Evolutionary conservation across 2,329 filamentous ascomycete species (phyloP), one percentile per base, ranked within the genome.

Genomic region (Curvularia lunata): DNA sequence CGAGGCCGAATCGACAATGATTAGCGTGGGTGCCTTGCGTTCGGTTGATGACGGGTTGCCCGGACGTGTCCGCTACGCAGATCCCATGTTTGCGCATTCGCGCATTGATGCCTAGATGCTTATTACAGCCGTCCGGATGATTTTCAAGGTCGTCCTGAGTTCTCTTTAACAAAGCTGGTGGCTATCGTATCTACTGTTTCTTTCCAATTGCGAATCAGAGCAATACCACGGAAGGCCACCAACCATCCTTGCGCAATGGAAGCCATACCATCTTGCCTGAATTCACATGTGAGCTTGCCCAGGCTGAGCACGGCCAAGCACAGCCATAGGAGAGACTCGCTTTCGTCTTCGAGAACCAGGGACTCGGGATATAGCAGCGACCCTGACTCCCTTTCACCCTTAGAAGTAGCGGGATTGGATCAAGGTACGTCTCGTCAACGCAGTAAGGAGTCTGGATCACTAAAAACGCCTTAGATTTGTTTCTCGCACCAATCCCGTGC

Each of bases 331-430:
- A 61, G 70, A 51, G 71, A 72, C 48, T 71, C 66, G 32, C 48
- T 72, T 23, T 69, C 64, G 10, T 72, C 69, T 3, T 67, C 65
- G 5, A 65, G 62, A 43, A 72, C 71, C 8, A 56, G 64, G 8
- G 71, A 74, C 48, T 74, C 71, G n/a, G 71, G 71, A 6, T 74
- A 74, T 54, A 70, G 63, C 38, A 72, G 70, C 54, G 68, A 74
- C 28, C 62, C 62, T 7, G 70, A 74, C 27, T 65, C 67, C 41
- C 56, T 69, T 38, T 73, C 69, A 10, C 69, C 69, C 8, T 57
- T 70, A 19, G 69, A 72, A 19, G 57, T 65, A 41, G 45, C 49
- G 13, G 52, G 41, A 19, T 43, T 52, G 10, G 58, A 67, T 28
- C 63, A 66, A 21, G 48, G 70, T 67, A 61, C 50, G 59, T 43